These are phyloP conservation scores for Colletotrichum costaricense DNA, from an alignment of 2,329 filamentous ascomycete species.

Conservation along the genomic window DNA sequence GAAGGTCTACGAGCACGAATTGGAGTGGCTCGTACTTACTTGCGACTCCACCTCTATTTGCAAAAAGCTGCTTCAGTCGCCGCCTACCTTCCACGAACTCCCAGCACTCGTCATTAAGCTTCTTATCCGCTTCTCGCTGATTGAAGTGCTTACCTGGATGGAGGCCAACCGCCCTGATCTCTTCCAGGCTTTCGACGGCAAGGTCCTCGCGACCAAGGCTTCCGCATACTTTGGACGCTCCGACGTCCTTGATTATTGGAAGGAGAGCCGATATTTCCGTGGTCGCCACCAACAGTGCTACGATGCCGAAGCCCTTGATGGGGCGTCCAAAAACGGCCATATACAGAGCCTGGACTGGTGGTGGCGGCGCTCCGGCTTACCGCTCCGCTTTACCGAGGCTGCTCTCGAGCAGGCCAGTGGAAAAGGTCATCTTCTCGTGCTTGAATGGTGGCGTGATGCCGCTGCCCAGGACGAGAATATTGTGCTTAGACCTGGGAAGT, in stretches of 20 bases:
- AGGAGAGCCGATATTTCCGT: constrained; percentile 81
- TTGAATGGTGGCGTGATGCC: constrained; percentile 92
- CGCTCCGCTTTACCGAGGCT: constrained; percentile 85
- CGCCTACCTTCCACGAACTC: constrained; percentile 76
- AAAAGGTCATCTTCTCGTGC: constrained; percentile 84
- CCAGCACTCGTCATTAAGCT: constrained; percentile 87
- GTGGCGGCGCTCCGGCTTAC: constrained; percentile 81
- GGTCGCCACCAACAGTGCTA: constrained; percentile 79
- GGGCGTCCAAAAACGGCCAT: constrained; percentile 87
- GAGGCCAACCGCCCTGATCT: constrained; percentile 74
- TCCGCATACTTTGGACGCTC: constrained; percentile 87
- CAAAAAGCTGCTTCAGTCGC: constrained; percentile 77
- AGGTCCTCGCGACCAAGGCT: constrained; percentile 87
- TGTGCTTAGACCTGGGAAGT: constrained; percentile 83
- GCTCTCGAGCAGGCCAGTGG: constrained; percentile 89
- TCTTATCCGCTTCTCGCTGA: constrained; percentile 91
- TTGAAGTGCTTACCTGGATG: constrained; percentile 78
- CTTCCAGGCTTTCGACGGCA: constrained; percentile 82
- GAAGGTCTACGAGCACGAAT: constrained; percentile 78
- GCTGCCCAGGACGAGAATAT: constrained; percentile 68
- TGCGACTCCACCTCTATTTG: constrained; percentile 78
- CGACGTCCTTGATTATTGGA: constrained; percentile 93
- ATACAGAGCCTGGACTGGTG: constrained; percentile 92
- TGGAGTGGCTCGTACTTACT: constrained; percentile 88
- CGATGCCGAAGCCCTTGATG: constrained; percentile 85